phyloP scores from a whole-genome alignment of 1,284 basidiomycete species.

The Somion occarium region DNA sequence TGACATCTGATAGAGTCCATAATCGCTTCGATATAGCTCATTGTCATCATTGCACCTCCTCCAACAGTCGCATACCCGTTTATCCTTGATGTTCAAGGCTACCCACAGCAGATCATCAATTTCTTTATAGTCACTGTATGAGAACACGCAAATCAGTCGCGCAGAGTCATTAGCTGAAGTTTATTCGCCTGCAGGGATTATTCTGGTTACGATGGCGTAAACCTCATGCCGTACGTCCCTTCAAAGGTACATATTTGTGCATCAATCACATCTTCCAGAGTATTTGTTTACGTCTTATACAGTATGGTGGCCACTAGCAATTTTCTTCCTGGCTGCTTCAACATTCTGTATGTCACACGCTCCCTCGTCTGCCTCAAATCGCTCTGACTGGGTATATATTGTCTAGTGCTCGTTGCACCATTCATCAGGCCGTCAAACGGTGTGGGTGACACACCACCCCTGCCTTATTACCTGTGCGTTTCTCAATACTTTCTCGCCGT shows the following conservation, averaged over 20 bases:
- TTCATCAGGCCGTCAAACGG: constrained; percentile 51
- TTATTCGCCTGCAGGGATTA: constrained; percentile 36
- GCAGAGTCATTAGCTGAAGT: background rate
- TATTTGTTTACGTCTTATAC: background rate
- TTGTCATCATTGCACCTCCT: constrained; percentile 51
- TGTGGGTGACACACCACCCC: constrained; percentile 53
- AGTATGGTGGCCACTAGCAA: constrained; percentile 55
- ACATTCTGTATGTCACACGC: constrained; percentile 37
- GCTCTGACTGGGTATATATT: background rate
- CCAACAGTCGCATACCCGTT: constrained; percentile 67
- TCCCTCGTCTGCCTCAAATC: background rate
- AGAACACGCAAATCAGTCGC: background rate
- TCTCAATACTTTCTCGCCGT: background rate
- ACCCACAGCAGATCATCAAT: constrained; percentile 53
- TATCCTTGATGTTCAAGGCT: constrained; percentile 55
- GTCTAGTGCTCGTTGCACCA: constrained; percentile 48
- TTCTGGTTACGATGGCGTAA: constrained; percentile 52
- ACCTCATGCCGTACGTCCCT: constrained; percentile 44
- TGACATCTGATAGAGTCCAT: background rate
- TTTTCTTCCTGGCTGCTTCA: constrained; percentile 51
- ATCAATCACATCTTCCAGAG: background rate
- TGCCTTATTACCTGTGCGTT: constrained; percentile 53
- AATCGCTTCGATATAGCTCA: constrained; percentile 33
- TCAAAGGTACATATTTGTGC: constrained; percentile 40
- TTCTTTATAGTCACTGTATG: constrained; percentile 47